Evolutionary conservation across 2,329 filamentous ascomycete species (phyloP), one percentile per base, ranked within the genome.

Genomic region (Epichloe brachyelytri): DNA sequence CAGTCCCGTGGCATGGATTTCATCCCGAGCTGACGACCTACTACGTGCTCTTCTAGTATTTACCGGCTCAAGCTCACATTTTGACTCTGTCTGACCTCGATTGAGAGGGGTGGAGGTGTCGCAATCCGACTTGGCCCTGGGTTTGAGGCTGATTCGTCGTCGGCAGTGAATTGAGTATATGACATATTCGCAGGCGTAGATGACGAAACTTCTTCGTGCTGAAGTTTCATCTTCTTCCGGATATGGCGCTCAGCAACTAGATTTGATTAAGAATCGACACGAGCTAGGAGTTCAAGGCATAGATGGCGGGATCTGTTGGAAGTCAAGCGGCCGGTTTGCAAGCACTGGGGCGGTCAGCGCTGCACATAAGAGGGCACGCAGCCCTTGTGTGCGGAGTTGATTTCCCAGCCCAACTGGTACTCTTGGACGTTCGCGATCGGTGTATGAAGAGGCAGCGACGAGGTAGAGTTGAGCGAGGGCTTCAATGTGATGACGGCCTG

Each of bases 51-150:
- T 62, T 19, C 65, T 60, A 49, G 62, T 63, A 26, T 62, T 55
- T 49, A 40, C 56, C 37, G 60, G 60, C 15, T 74, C 70, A 5
- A 64, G 55, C 50, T 69, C 69, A 30, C 65, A 60, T 56, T 66
- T 71, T 20, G 66, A 61, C 55, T 75, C 72, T 33, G 73, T 55
- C 46, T 67, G 68, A 43, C 62, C 67, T 53, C 70, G 68, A 53
- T 73, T 73, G 50, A 68, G 62, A 36, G 69, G 69, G 70, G 68
- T 15, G 71, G 72, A 43, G 74, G 72, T 39, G 73, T 75, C 39
- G 68, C 63, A 52, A 67, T 65, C 53, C 70, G 68, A 49, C 62
- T 60, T 34, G 70, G 63, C 45, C 33, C 46, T 33, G 52, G 38
- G 22, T 49, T 49, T 11, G 49, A 22, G 14, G 22, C 40, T 12